phyloP scores from a whole-genome alignment of 78 protist species.

The Andalucia godoyi region DNA sequence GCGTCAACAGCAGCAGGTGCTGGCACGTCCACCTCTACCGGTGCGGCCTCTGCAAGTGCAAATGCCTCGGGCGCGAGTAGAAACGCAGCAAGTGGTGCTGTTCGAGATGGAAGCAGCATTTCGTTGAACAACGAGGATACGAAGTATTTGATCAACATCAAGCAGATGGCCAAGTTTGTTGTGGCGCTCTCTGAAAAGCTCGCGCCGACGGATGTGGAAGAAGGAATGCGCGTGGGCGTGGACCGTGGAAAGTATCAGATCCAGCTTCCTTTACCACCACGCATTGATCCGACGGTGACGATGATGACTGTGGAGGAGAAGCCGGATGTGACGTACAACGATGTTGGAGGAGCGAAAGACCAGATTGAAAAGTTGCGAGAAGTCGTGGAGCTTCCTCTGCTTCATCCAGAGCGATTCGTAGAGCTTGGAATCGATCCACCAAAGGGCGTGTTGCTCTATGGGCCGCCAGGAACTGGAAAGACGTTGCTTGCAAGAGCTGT shows the following conservation, averaged over 20 bases:
- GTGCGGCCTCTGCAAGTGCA: background rate
- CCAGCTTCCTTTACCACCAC: constrained; percentile 98
- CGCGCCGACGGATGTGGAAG: constrained; percentile 97
- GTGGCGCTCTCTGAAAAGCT: constrained; percentile 95
- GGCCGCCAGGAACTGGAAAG: constrained; percentile 99
- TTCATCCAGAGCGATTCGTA: constrained; percentile 94
- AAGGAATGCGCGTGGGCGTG: constrained; percentile 97
- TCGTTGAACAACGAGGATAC: constrained; percentile 45
- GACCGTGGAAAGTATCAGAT: constrained; percentile 93
- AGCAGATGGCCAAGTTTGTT: constrained; percentile 95
- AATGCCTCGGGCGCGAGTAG: background rate
- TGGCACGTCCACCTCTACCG: background rate
- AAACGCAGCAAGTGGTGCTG: background rate
- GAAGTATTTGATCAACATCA: constrained; percentile 88
- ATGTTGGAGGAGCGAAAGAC: constrained; percentile 99
- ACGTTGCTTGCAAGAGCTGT: constrained; percentile 99
- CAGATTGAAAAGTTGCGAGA: constrained; percentile 96
- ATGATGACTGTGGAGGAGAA: constrained; percentile 99
- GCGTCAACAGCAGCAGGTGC: background rate
- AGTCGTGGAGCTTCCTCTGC: constrained; percentile 96
- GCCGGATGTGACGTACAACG: constrained; percentile 98
- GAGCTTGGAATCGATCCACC: constrained; percentile 99
- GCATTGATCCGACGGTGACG: constrained; percentile 97
- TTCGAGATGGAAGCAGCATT: background rate
- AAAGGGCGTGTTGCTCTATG: constrained; percentile 94